Evolutionary conservation across 176 grass and related monocot genomes (phyloP), one percentile per base, ranked within the genome.

Genomic region (Carex littledalei): DNA sequence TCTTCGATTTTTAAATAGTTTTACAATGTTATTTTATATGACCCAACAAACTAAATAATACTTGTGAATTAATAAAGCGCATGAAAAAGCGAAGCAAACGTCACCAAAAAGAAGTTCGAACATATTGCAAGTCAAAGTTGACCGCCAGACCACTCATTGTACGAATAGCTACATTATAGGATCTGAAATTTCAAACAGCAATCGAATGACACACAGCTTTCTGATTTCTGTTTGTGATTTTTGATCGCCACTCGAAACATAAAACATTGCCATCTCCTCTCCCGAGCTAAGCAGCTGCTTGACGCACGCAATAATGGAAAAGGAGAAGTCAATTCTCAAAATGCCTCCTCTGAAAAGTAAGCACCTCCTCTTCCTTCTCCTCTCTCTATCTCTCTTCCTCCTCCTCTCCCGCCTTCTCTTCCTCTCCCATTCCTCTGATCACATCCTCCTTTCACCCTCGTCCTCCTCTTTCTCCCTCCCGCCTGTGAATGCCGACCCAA

Each of bases 401-500:
- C 13, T 67, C 47, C 62, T 68, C 39, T 29, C 17, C 39, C 1
- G 22, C 43, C 63, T 67, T 29, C 63, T 83, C 18, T 66, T 83
- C 45, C 62, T 83, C 80, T 26, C 80, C 59, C 55, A n/a, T 41
- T 63, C 79, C 17, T 47, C 79, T 4, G 1, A 62, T 15, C 6
- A 41, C 47, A 41, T 26, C 39, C 29, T 45, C 65, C 14, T 31
- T 37, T 43, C 37, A 1, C 22, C 56, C 50, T 15, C 81, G 2
- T 86, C 88, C 53, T 54, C 43, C 39, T 49, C 47, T 50, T 50
- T 11, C 9, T 71, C 87, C 9, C 72, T 85, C 15, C 61, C 87
- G 0, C 66, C 86, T 0, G 73, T 81, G 7, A 86, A 69, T 76
- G 64, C 57, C 14, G 92, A 93, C 83, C 91, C 87, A 6, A 91